Conservation (phyloP, 2,329 filamentous ascomycete genomes). For the Penicillium brevicompactum region DNA sequence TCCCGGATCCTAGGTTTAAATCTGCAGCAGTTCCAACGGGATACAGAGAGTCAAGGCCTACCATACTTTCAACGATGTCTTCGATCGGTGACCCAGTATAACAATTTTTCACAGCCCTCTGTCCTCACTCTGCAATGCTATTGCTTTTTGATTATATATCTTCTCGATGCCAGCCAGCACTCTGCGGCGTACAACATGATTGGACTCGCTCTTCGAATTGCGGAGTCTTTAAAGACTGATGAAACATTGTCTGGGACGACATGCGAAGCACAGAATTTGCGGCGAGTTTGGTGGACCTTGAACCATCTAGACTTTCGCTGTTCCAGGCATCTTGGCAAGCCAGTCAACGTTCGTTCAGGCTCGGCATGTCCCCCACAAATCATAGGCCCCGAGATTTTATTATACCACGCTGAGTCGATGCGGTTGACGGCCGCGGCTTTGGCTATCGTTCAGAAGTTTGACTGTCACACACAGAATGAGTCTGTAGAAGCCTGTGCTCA, state of each 20-base stretch:
- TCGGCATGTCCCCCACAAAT: neutral
- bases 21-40: slow-evolving; percentile 11
- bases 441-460: neutral
- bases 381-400: neutral
- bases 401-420: slow-evolving; percentile 8
- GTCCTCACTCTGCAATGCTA: slow-evolving; percentile 20
- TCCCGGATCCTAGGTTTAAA: slow-evolving; percentile 20
- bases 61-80: slow-evolving; percentile 25
- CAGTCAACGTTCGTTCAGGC: slow-evolving; percentile 8
- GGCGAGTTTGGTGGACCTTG: slow-evolving; percentile 20
- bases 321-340: slow-evolving; percentile 20
- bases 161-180: slow-evolving; percentile 21
- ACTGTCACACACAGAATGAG: neutral
- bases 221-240: slow-evolving; percentile 20
- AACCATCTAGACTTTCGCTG: slow-evolving; percentile 23
- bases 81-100: slow-evolving; percentile 10
- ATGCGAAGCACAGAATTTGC: slow-evolving; percentile 1
- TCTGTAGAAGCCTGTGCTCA: neutral
- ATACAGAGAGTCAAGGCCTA: slow-evolving; percentile 3
- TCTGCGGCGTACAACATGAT: slow-evolving; percentile 27
- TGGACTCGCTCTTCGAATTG: slow-evolving; percentile 22
- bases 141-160: slow-evolving; percentile 22
- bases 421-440: slow-evolving; percentile 8
- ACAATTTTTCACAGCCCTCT: slow-evolving; percentile 16
- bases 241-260: neutral